These are phyloP conservation scores for Chaetomidium leptoderma DNA, from an alignment of 495 filamentous ascomycete species.

Conservation along the genomic window DNA sequence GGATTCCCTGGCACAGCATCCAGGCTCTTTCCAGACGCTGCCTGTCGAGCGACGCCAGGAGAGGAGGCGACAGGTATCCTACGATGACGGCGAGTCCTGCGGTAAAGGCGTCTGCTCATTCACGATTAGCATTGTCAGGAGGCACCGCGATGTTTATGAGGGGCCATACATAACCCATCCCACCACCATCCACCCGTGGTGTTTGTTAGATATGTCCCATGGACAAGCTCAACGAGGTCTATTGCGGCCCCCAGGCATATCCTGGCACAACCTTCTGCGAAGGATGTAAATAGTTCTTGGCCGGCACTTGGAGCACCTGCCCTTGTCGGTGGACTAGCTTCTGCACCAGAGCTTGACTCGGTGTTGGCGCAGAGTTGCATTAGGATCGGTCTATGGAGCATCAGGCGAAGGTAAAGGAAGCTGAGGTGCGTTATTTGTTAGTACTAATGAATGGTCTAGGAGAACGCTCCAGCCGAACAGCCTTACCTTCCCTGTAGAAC, in stretches of 20 bases:
- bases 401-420: conserved; percentile 43
- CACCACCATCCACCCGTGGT: conserved; percentile 48
- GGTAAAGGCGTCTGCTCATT: conserved; percentile 38
- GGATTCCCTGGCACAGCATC: conserved; percentile 19
- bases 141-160: neutral
- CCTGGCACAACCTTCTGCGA: conserved; percentile 36
- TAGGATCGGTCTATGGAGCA: conserved; percentile 48
- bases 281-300: conserved; percentile 36
- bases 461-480: neutral
- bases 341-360: conserved; percentile 6
- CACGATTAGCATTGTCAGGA: neutral
- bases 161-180: conserved; percentile 42
- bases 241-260: conserved; percentile 40
- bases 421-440: conserved; percentile 22
- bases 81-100: conserved; percentile 40
- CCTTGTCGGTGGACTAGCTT: conserved; percentile 3
- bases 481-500: conserved; percentile 41
- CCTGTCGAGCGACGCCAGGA: conserved; percentile 8
- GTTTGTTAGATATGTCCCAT: conserved; percentile 38
- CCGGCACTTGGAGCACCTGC: conserved; percentile 9
- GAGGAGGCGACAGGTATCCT: conserved; percentile 14
- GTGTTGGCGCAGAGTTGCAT: conserved; percentile 41
- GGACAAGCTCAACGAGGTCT: conserved; percentile 38
- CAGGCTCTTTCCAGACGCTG: conserved; percentile 16
- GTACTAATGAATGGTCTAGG: neutral